Base-by-base conservation (phyloP, 768 basidiomycete genomes). In the Neoboletus subvelutipes region DNA sequence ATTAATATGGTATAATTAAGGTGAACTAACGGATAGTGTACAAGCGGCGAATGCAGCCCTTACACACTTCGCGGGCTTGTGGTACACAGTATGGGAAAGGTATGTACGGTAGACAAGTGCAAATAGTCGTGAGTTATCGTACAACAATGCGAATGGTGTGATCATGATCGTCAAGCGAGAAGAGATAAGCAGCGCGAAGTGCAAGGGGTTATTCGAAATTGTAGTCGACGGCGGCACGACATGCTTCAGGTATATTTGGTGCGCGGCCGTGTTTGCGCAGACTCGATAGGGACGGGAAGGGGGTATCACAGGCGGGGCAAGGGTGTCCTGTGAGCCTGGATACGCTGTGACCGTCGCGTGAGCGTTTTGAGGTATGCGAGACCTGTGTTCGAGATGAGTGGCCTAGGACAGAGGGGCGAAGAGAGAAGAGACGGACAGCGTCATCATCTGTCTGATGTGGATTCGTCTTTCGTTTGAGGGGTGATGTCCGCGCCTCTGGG, bases 221-320 rank as follows among this genome's bases (percentile, higher is more conserved):
- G 70, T 91, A 91, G 60, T 85, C 83, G 65, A 90, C 88, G 12
- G 88, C 88, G 50, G 80, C 80, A 56, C 79, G 81, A 65, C 89
- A 91, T 8, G 88, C 89, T 65, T 88, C 86, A 65, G 81, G 81
- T n/a, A 77, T 74, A 29, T 75, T 69, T 11, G 78, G 65, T n/a
- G 78, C 73, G 40, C 65, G 74, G 22, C 84, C 88, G 65, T 91
- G 88, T 59, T 80, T 80, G 51, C 79, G 79, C 13, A 91, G 79
- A 63, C 78, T 73, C 52, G 84, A 78, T n/a, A 70, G 78, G 11
- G 84, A 80, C 47, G 79, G 70, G 67, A 91, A 90, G 58, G 76
- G 80, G 24, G 83, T 76, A 65, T 91, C 88, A 67, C 88, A 91
- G 10, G 88, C 89, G 28, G 89, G 82, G 77, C 88, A 91, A 2